A percentile compares a stretch with the other conserved stretches of the same genome.
phyloP scores from a whole-genome alignment of 1,139 yeast genomes.

The Saccharomyces hybrid region DNA sequence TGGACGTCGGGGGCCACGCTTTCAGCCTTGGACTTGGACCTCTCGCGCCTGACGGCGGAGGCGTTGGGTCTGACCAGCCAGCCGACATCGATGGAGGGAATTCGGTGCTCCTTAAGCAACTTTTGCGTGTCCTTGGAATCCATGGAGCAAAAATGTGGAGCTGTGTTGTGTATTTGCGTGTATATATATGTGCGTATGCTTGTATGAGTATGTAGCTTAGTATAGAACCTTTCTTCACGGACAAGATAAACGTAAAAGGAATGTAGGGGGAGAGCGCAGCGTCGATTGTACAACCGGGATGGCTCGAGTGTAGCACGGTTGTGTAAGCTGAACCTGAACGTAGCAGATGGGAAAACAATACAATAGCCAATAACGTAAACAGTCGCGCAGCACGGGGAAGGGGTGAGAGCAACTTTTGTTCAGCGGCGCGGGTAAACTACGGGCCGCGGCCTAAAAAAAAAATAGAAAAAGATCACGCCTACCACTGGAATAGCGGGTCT shows the following conservation, averaged over 20 bases:
- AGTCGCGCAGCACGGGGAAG: slow-evolving; percentile 1
- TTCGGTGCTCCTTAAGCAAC: slow-evolving; percentile 10
- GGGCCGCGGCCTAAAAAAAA: background rate
- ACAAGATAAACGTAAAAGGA: background rate
- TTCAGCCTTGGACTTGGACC: background rate
- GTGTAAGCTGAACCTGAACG: background rate
- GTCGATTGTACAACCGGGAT: background rate
- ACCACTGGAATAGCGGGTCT: background rate
- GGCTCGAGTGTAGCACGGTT: background rate
- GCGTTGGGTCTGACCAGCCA: slow-evolving; percentile 4
- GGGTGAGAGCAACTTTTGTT: background rate
- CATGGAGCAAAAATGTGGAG: slow-evolving; percentile 3
- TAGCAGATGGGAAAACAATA: background rate
- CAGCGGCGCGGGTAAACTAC: background rate
- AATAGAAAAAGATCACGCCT: background rate
- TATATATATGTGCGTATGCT: background rate
- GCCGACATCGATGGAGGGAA: slow-evolving; percentile 3
- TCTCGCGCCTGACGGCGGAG: background rate
- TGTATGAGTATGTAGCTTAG: background rate
- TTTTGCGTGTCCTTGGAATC: slow-evolving; percentile 13
- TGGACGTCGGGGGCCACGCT: background rate
- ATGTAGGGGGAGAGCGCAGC: background rate
- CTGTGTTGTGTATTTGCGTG: background rate
- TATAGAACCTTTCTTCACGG: background rate
- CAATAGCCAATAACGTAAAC: slow-evolving; percentile 1